A percentile compares a stretch with the other conserved stretches of the same genome.
Conservation (phyloP, 768 basidiomycete genomes). For the Xerocomellus amylosporus region DNA sequence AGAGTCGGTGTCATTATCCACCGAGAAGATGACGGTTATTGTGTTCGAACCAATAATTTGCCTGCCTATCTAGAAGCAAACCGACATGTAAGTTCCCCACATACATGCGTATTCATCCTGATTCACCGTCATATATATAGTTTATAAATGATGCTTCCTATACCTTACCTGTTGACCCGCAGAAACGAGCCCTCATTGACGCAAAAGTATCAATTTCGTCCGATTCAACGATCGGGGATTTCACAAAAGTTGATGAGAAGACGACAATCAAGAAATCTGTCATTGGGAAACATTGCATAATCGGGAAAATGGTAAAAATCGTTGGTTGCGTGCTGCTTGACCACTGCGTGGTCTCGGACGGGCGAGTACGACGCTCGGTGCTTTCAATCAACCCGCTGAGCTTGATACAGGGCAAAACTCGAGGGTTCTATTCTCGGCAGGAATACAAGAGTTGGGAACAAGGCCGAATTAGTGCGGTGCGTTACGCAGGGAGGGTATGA, state of each 20-base stretch:
- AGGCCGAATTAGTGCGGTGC: constrained; percentile 64
- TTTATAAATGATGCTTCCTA: constrained; percentile 53
- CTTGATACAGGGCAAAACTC: constrained; percentile 57
- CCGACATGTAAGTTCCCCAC: constrained; percentile 53
- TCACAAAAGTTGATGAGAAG: constrained; percentile 77
- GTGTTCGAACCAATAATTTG: constrained; percentile 74
- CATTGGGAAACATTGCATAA: constrained; percentile 78
- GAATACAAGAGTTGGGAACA: constrained; percentile 67
- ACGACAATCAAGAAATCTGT: constrained; percentile 77
- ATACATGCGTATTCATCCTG: neutral
- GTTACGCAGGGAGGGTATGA: constrained; percentile 80
- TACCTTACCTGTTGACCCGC: constrained; percentile 55
- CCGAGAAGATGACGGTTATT: constrained; percentile 48
- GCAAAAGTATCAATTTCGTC: constrained; percentile 78
- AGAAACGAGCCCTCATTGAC: constrained; percentile 68
- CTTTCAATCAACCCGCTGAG: constrained; percentile 2
- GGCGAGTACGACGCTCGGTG: constrained; percentile 42
- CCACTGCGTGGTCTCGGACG: constrained; percentile 85
- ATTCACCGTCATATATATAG: constrained; percentile 28
- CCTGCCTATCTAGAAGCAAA: constrained; percentile 78
- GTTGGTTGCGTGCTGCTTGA: constrained; percentile 81
- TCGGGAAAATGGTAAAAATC: constrained; percentile 83
- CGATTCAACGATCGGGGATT: constrained; percentile 80
- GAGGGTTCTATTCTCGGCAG: constrained; percentile 76
- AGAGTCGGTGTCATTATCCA: constrained; percentile 67